phyloP scores from a whole-genome alignment of 2,329 filamentous ascomycete genomes.

The Aurifilum marmelostoma region DNA sequence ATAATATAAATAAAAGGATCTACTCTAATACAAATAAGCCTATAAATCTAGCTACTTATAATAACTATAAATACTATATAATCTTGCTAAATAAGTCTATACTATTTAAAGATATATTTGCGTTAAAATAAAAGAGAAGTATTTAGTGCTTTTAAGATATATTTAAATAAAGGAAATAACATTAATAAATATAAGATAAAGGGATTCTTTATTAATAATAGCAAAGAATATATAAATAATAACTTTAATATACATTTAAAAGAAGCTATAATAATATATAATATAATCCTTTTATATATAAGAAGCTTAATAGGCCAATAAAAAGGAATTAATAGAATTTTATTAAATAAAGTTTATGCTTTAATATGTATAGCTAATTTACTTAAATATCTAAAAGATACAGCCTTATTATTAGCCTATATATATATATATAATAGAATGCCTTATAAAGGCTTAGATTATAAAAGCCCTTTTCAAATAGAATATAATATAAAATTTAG shows the following conservation, averaged over 20 bases:
- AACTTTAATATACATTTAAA: not conserved
- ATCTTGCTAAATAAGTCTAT: constrained; percentile 14
- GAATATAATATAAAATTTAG: not conserved
- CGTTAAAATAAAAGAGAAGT: constrained; percentile 11
- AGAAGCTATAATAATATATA: not conserved
- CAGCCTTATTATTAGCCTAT: constrained; percentile 6
- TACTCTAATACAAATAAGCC: constrained; percentile 1
- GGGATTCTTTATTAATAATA: constrained; percentile 18
- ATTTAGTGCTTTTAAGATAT: constrained; percentile 10
- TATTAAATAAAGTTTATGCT: not conserved
- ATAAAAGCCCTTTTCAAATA: not conserved
- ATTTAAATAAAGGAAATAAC: constrained; percentile 12
- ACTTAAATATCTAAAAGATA: not conserved
- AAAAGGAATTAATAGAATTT: not conserved
- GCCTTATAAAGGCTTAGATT: not conserved
- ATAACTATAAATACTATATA: constrained; percentile 20
- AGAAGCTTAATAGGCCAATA: not conserved
- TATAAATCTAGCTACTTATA: constrained; percentile 6
- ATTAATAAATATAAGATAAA: constrained; percentile 16
- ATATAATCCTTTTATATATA: constrained; percentile 3
- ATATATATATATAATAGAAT: constrained; percentile 19
- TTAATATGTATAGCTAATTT: constrained; percentile 11
- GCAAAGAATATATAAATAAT: constrained; percentile 19
- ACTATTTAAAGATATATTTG: constrained; percentile 4
- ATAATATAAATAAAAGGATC: constrained; percentile 13